Percentiles rank a stretch among this genome's conserved stretches.
These are phyloP conservation scores for Asterionellopsis glacialis DNA, from an alignment of 108 stramenopile genomes.

Conservation along the genomic window DNA sequence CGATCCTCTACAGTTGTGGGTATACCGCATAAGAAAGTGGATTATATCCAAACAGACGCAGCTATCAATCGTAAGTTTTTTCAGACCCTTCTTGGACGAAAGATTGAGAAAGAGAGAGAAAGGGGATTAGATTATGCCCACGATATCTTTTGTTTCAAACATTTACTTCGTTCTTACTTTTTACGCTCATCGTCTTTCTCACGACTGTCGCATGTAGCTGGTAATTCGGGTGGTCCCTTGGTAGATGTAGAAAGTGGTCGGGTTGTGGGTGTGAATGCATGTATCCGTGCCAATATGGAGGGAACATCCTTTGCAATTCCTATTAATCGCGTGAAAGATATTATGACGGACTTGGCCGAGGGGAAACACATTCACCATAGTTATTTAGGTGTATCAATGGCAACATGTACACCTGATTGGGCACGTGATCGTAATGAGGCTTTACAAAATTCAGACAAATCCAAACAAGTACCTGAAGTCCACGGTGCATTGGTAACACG, in stretches of 20 bases:
- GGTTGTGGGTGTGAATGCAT: slow-evolving; percentile 88
- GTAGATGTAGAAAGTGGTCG: slow-evolving; percentile 80
- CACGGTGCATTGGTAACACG: slow-evolving; percentile 74
- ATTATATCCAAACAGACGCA: slow-evolving; percentile 89
- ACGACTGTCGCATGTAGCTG: slow-evolving; percentile 4
- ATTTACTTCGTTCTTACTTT: neutral
- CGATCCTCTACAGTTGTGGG: slow-evolving; percentile 83
- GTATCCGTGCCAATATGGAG: slow-evolving; percentile 87
- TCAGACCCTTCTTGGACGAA: too few species aligned
- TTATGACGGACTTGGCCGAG: slow-evolving; percentile 62
- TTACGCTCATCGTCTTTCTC: neutral
- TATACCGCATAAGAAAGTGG: slow-evolving; percentile 77
- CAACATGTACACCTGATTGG: slow-evolving; percentile 66
- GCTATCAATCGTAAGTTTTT: slow-evolving; percentile 54
- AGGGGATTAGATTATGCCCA: too few species aligned
- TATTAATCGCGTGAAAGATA: slow-evolving; percentile 72
- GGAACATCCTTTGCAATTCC: slow-evolving; percentile 89
- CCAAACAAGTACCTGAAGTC: slow-evolving; percentile 48
- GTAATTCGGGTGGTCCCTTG: slow-evolving; percentile 81
- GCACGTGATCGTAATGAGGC: slow-evolving; percentile 52
- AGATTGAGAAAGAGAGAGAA: too few species aligned
- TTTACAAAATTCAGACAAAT: slow-evolving; percentile 8
- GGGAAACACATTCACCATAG: slow-evolving; percentile 76
- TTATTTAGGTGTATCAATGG: slow-evolving; percentile 66
- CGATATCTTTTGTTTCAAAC: neutral